phyloP scores from a whole-genome alignment of 129 eudicot genomes.

The Flaveria brownii region DNA sequence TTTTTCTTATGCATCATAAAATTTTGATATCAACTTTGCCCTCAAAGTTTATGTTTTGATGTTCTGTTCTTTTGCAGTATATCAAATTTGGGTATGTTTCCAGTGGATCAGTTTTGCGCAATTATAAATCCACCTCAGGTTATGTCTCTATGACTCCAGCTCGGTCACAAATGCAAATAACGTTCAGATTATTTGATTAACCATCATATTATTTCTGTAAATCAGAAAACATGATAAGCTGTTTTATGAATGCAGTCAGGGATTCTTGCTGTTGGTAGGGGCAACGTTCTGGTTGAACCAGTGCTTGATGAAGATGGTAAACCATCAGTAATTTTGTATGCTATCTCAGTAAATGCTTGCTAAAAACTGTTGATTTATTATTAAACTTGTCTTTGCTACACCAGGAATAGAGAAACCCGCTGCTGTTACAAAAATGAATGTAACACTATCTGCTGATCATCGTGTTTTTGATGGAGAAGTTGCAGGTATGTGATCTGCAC shows the following conservation, averaged over 20 bases:
- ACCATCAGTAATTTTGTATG: conserved; percentile 3
- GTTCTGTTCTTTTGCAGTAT: conserved; percentile 54
- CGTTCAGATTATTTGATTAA: not conserved
- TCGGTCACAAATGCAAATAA: not conserved
- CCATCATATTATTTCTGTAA: conserved; percentile 18
- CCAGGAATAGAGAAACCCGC: conserved; percentile 76
- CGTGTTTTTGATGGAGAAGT: conserved; percentile 98
- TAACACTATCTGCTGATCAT: conserved; percentile 95
- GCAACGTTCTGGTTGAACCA: conserved; percentile 88
- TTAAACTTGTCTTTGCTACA: conserved; percentile 16
- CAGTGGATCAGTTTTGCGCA: conserved; percentile 93
- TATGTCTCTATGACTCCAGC: conserved; percentile 26
- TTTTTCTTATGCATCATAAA: not conserved
- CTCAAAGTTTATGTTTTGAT: not conserved
- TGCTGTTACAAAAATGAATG: conserved; percentile 80
- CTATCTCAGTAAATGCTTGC: conserved; percentile 1
- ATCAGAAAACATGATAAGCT: conserved; percentile 19
- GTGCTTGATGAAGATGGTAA: conserved; percentile 74
- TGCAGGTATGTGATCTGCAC: conserved; percentile 62
- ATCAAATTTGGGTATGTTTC: conserved; percentile 98
- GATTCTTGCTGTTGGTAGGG: conserved; percentile 97
- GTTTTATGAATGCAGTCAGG: conserved; percentile 64
- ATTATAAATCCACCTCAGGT: conserved; percentile 99
- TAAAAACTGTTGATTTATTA: not conserved
- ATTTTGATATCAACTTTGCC: not conserved